A percentile compares a stretch with the other conserved stretches of the same genome.
phyloP scores from a whole-genome alignment of 1,139 yeast species.

The Pichia sp. region DNA sequence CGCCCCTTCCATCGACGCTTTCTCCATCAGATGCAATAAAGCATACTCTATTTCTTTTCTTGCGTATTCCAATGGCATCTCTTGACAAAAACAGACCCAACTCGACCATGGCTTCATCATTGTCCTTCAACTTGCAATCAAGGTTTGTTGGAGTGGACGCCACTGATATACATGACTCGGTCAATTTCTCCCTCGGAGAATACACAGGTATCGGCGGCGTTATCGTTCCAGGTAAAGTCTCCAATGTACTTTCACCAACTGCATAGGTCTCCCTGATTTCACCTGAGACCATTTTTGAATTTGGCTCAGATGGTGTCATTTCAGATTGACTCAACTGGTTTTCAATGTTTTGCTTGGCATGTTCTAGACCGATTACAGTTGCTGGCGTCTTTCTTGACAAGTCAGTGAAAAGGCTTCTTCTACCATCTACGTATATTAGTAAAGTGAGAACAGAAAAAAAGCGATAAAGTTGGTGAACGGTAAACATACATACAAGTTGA shows the following conservation, averaged over 20 bases:
- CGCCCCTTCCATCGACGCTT: background rate
- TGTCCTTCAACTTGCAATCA: conserved; percentile 2
- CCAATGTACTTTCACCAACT: conserved; percentile 38
- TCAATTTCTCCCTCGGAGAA: conserved; percentile 21
- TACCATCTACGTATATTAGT: background rate
- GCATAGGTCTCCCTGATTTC: conserved; percentile 20
- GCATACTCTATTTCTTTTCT: conserved; percentile 14
- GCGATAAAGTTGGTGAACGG: background rate
- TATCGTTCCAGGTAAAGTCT: conserved; percentile 25
- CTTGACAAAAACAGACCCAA: background rate
- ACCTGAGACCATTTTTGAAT: background rate
- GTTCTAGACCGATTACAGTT: background rate
- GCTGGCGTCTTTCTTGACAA: background rate
- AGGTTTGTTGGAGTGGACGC: conserved; percentile 26
- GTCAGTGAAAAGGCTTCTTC: background rate
- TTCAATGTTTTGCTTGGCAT: background rate
- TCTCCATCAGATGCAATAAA: conserved; percentile 7
- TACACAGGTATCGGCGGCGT: conserved; percentile 25
- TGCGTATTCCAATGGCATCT: background rate
- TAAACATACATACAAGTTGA: background rate
- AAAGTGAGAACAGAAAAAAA: background rate
- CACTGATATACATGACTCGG: conserved; percentile 18
- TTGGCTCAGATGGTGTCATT: background rate
- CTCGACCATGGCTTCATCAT: background rate
- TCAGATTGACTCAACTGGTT: background rate